Percentiles rank a stretch among this genome's conserved stretches.
These are phyloP conservation scores for Seiridium unicorne DNA, from an alignment of 2,329 filamentous ascomycete species.

Conservation along the genomic window DNA sequence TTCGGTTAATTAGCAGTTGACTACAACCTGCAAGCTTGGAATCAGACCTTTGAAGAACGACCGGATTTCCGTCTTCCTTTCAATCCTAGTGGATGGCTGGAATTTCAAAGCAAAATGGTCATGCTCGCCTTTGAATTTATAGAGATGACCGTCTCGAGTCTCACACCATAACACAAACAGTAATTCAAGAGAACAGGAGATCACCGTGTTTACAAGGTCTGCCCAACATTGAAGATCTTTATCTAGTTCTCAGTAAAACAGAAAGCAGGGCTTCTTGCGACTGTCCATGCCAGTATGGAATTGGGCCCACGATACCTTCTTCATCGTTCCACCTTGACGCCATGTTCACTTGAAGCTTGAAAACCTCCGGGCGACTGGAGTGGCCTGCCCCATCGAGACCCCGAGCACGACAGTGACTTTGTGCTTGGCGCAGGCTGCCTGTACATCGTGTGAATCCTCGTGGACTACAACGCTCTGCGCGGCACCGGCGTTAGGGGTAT, in stretches of 20 bases:
- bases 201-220: not conserved
- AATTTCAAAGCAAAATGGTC: too few species aligned
- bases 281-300: not conserved
- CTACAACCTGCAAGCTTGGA: too few species aligned
- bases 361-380: conserved; percentile 26
- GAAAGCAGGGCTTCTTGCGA: too few species aligned
- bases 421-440: conserved; percentile 15
- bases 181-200: too few species aligned
- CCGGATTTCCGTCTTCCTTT: too few species aligned
- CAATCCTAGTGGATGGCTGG: too few species aligned
- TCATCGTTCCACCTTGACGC: conserved; percentile 1
- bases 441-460: conserved; percentile 15
- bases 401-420: conserved; percentile 20
- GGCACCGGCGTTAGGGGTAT: conserved; percentile 19
- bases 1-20: too few species aligned
- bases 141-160: too few species aligned
- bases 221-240: not conserved
- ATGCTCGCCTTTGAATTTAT: too few species aligned
- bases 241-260: not conserved
- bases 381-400: conserved; percentile 26
- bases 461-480: conserved; percentile 18
- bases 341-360: conserved; percentile 16
- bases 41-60: too few species aligned
- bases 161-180: too few species aligned
- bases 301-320: not conserved